Conservation (phyloP, 1,284 basidiomycete genomes). For the Boletus albobrunnescens region DNA sequence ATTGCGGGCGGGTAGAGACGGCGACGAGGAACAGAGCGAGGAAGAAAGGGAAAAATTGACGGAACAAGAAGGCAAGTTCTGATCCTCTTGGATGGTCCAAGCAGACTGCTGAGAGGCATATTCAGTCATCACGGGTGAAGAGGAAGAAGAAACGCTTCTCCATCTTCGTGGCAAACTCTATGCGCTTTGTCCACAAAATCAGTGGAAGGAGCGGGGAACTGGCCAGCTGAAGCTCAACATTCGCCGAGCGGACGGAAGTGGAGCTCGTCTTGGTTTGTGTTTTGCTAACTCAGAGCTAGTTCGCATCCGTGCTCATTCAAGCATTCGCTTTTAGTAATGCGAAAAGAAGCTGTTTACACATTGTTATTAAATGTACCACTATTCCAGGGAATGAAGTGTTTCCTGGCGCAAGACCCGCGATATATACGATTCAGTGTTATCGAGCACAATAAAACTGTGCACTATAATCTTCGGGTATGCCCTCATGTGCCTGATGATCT, state of each 20-base stretch:
- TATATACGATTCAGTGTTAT: constrained; percentile 78
- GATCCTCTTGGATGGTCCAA: neutral
- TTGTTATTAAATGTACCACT: constrained; percentile 83
- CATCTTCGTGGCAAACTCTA: constrained; percentile 86
- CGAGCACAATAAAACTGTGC: constrained; percentile 58
- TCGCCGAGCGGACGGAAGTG: constrained; percentile 57
- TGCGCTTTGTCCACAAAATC: constrained; percentile 55
- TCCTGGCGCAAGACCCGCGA: constrained; percentile 73
- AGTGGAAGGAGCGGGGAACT: constrained; percentile 88
- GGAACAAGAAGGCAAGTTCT: constrained; percentile 60
- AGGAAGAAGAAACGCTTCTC: constrained; percentile 83
- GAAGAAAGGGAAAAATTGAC: constrained; percentile 44
- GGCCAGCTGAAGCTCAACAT: constrained; percentile 83
- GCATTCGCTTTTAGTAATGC: constrained; percentile 68
- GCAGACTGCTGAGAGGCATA: constrained; percentile 1
- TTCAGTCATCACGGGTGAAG: constrained; percentile 85
- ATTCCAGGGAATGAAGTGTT: constrained; percentile 83
- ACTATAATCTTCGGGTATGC: constrained; percentile 77
- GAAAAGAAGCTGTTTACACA: constrained; percentile 87
- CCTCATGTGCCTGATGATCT: neutral
- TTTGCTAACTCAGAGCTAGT: neutral
- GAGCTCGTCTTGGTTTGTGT: constrained; percentile 70
- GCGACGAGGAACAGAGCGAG: constrained; percentile 51
- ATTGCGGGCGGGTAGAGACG: constrained; percentile 53
- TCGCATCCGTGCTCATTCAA: constrained; percentile 4